Evolutionary conservation across 2,329 filamentous ascomycete genomes (phyloP).

Genomic region (Clarireedia monteithiana): DNA sequence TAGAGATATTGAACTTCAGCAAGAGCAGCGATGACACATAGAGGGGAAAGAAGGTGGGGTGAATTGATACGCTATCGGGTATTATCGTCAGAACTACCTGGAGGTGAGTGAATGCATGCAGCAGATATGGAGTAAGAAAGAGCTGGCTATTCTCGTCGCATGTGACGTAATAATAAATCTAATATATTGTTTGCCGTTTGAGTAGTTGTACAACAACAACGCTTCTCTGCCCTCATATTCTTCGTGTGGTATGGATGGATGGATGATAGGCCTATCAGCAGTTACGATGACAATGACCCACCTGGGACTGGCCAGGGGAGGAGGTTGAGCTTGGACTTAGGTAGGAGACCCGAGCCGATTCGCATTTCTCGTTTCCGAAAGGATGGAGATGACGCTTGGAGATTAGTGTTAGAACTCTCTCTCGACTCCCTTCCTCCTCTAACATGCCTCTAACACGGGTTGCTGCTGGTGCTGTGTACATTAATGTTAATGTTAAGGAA

Average conservation of each 20-base stretch:
- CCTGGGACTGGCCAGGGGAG: neutral
- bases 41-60: neutral
- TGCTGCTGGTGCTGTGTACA: too few species aligned
- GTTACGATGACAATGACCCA: neutral
- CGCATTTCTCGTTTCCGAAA: neutral
- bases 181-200: neutral
- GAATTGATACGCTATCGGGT: neutral
- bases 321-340: neutral
- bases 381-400: neutral
- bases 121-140: neutral
- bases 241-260: neutral
- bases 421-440: neutral
- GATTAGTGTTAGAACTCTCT: neutral
- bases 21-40: too few species aligned
- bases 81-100: neutral
- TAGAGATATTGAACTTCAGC: too few species aligned
- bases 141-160: conserved; percentile 5
- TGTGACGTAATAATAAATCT: neutral
- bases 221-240: conserved; percentile 1
- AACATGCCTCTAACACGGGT: neutral
- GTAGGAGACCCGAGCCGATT: conserved; percentile 1
- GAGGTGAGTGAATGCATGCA: neutral
- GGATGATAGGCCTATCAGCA: neutral
- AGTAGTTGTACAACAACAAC: conserved; percentile 1
- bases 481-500: too few species aligned